Evolutionary conservation across 352 stramenopile species (phyloP), one percentile per base, ranked within the genome.

Genomic region (Phytophthora palmivora): DNA sequence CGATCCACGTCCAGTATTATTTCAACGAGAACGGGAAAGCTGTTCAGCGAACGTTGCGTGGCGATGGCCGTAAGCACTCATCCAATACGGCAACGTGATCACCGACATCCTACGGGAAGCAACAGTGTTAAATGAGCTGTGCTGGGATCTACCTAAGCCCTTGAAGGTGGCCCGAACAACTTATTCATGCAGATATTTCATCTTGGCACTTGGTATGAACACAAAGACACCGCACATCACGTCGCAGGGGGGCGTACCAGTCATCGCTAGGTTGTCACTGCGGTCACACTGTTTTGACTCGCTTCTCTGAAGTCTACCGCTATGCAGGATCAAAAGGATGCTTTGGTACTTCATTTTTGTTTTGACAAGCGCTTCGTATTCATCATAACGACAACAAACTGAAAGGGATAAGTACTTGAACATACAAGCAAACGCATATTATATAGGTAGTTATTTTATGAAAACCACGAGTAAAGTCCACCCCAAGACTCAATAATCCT

Each of bases 361-460:
- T 57, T 63, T 57, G 15, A 28, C 24, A 48, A 32, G 54, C 12
- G 11, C 9, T 33, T 28, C 24, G 6, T 28, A 32, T 33, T 18
- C 11, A 9, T 30, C 11, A 48, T 21, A 19, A n/a, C n/a, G n/a
- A n/a, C n/a, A 16, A 33, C 10, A 48, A 22, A 14, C 7, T 18
- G 38, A 26, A 9, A 46, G 24, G 24, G 6, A 28, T 28, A 6
- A 28, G 3, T 6, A 6, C 24, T n/a, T n/a, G n/a, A n/a, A n/a
- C n/a, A n/a, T n/a, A n/a, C 24, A 28, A 28, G 6, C 45, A 24
- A 56, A 63, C 54, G 24, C 36, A 42, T 66, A 60, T 41, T 60
- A 32, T 66, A 49, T 59, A 52, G 30, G 33, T 59, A 49, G 50
- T 62, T 67, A 67, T 62, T 67, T 63, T 56, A 67, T 67, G 59